Base-by-base conservation (phyloP, 495 filamentous ascomycete genomes). In the Penicillium pancosmium region DNA sequence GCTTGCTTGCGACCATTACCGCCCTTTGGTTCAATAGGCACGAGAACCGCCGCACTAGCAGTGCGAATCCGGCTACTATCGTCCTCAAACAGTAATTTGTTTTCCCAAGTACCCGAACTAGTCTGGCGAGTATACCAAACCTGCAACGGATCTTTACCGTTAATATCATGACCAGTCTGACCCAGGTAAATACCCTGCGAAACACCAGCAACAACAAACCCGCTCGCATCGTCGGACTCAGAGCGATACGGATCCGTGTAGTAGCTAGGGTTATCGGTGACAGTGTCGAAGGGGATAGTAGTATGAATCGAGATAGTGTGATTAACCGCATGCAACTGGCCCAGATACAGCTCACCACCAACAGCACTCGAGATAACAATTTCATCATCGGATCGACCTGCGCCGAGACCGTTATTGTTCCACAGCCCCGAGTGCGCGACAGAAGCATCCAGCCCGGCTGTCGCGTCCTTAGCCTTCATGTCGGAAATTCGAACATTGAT, bases 181-280 rank as follows among this genome's bases (percentile, higher is more conserved):
- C 52, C 48, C 5, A 85, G 49, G 12, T 79, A 71, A 6, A 73
- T 31, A 0, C 69, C 72, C 46, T 75, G 69, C 12, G 74, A 62
- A 15, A 86, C 55, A 6, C 84, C 84, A 0, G 82, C 76, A 1
- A 82, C 59, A 1, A 88, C 63, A 40, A 82, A 83, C 0, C 86
- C 84, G 51, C 84, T 86, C 6, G 77, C 83, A 58, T 85, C 79
- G 36, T 75, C 59, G 0, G 11, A 46, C 0, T 64, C 55, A 1
- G 63, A 64, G 8, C 58, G 55, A 13, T 78, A 80, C 12, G 80
- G 77, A 62, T 84, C 85, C 8, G 48, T 46, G 52, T 55, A 88
- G 63, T 82, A 88, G 52, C 66, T 78, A 0, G 83, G 84, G 55
- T 87, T 88, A 66, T 88, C 84, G 35, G 83, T 73, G 16, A 79